phyloP scores from a whole-genome alignment of 2,329 filamentous ascomycete genomes.

The Penicillium sp. region DNA sequence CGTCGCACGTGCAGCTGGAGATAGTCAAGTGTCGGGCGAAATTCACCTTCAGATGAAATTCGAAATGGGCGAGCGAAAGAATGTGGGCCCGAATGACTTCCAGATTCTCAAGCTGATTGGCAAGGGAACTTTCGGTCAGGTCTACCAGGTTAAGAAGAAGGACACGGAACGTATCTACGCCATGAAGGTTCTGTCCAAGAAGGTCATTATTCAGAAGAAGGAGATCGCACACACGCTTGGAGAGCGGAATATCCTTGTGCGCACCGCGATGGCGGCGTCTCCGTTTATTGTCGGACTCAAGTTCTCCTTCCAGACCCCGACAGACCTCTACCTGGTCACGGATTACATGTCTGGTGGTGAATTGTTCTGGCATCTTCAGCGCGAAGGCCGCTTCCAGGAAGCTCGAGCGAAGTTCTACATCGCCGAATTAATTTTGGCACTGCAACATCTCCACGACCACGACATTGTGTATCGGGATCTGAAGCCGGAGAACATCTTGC shows the following conservation, averaged over 20 bases:
- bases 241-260: constrained; percentile 94
- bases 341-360: constrained; percentile 99
- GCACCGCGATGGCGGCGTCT: constrained; percentile 92
- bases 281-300: constrained; percentile 98
- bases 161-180: constrained; percentile 96
- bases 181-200: constrained; percentile 99
- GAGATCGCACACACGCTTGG: constrained; percentile 97
- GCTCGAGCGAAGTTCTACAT: constrained; percentile 98
- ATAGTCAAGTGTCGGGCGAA: constrained; percentile 78
- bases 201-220: constrained; percentile 99
- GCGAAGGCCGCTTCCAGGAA: constrained; percentile 94
- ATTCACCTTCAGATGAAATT: constrained; percentile 86
- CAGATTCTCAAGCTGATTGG: constrained; percentile 95
- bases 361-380: constrained; percentile 97
- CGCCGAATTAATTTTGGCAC: constrained; percentile 90
- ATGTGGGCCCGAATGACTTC: constrained; percentile 94
- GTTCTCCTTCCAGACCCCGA: constrained; percentile 97
- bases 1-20: constrained; percentile 77
- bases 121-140: constrained; percentile 97
- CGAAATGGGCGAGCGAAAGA: constrained; percentile 84
- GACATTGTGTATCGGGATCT: constrained; percentile 97
- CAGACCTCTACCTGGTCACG: constrained; percentile 96
- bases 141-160: constrained; percentile 97
- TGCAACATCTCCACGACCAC: constrained; percentile 93
- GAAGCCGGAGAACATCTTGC: constrained; percentile 95